Conservation (phyloP, 192 early-diverging fungal genomes). For the Fimicolochytrium jonesii region DNA sequence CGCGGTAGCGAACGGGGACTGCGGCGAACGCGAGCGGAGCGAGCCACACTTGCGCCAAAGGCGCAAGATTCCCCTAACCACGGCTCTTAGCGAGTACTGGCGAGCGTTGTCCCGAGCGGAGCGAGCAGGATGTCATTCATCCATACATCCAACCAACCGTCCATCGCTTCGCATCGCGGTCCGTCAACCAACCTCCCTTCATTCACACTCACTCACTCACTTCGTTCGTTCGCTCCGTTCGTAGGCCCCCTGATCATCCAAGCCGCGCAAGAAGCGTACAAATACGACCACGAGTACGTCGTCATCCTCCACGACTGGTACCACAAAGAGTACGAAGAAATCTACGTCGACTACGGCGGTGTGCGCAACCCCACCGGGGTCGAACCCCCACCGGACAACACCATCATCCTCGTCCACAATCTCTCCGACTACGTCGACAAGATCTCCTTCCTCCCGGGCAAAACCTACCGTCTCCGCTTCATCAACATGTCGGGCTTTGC, state of each 20-base stretch:
- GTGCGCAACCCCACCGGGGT: slow-evolving; percentile 49
- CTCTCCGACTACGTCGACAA: neutral
- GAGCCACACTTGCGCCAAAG: too few species aligned
- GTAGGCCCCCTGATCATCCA: slow-evolving; percentile 19
- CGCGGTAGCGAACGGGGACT: too few species aligned
- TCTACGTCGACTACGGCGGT: slow-evolving; percentile 59
- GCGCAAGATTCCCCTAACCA: too few species aligned
- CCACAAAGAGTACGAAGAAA: neutral
- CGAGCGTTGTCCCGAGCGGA: too few species aligned
- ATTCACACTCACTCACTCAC: too few species aligned
- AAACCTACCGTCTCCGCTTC: slow-evolving; percentile 78
- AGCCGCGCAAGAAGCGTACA: neutral
- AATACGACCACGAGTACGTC: slow-evolving; percentile 26
- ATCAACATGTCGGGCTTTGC: slow-evolving; percentile 76
- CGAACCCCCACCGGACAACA: slow-evolving; percentile 65
- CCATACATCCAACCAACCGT: too few species aligned
- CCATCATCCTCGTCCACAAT: slow-evolving; percentile 47
- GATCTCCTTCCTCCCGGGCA: slow-evolving; percentile 63
- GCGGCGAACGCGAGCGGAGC: too few species aligned
- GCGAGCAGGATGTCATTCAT: too few species aligned
- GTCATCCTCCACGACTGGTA: slow-evolving; percentile 41
- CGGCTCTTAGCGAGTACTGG: too few species aligned
- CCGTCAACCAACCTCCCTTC: too few species aligned
- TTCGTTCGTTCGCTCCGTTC: too few species aligned
- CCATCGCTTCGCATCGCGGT: too few species aligned